Evolutionary conservation across 345 rosid genomes (phyloP).

Genomic region (Lagerstroemia speciosa): DNA sequence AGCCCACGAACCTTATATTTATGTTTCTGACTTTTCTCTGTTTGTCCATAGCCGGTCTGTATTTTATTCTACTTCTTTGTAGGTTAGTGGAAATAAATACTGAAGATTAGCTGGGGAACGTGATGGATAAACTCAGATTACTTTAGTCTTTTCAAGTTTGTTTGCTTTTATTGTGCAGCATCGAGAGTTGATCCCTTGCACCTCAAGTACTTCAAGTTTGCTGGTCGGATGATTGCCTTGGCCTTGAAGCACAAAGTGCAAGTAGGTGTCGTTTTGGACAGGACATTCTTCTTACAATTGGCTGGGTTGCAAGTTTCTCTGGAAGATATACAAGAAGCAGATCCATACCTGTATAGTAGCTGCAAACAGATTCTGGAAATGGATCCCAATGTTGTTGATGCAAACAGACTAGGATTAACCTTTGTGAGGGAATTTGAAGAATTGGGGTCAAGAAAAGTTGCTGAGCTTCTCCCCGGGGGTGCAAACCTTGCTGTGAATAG

Average conservation of each 20-base stretch:
- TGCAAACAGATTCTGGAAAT: constrained; percentile 84
- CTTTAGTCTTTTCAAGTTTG: too few species aligned
- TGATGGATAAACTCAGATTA: too few species aligned
- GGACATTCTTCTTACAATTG: constrained; percentile 71
- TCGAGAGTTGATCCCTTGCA: constrained; percentile 85
- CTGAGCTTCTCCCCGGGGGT: constrained; percentile 44
- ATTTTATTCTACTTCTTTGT: not conserved
- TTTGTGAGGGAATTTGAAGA: constrained; percentile 78
- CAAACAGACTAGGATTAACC: constrained; percentile 70
- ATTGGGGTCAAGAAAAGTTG: constrained; percentile 50
- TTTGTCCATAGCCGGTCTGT: not conserved
- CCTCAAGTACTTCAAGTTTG: constrained; percentile 69
- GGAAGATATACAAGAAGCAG: constrained; percentile 82
- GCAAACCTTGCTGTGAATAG: constrained; percentile 56
- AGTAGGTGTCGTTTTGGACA: constrained; percentile 82
- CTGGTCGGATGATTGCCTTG: constrained; percentile 83
- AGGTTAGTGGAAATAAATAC: not conserved
- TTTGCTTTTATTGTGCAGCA: constrained; percentile 42
- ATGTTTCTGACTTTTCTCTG: not conserved
- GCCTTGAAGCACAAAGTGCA: constrained; percentile 92
- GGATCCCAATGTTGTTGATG: constrained; percentile 75
- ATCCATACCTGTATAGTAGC: constrained; percentile 65
- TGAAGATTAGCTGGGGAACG: not conserved
- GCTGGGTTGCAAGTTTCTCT: constrained; percentile 46
- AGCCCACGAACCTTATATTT: too few species aligned